Evolutionary conservation across 257 asterid genomes (phyloP), one percentile per base, ranked within the genome.

Genomic region (Oldenlandia corymbosa): DNA sequence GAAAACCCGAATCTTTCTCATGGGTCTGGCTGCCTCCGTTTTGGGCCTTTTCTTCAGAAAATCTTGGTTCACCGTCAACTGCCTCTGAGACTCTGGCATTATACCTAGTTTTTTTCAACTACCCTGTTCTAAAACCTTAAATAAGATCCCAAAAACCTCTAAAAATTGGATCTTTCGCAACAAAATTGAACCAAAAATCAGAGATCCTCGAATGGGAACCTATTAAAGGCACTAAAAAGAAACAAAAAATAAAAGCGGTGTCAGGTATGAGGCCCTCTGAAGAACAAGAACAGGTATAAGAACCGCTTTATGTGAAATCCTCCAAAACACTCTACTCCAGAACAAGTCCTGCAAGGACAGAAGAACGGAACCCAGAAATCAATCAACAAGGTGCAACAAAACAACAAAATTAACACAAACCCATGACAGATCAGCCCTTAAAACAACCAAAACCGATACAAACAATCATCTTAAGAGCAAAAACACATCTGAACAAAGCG

Each of bases 271-370:
- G 84, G 89, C 64, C 84, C 79, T 86, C 95, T 88, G 66, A 83
- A 70, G 84, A 89, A 85, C 80, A 88, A 68, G 77, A 81, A 88
- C 42, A 79, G 83, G 69, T 64, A 71, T 51, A 87, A 79, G 42
- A 78, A 72, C 71, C 88, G 81, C 61, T 85, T 83, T 87, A 88
- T 91, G 77, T 83, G 97, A 82, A 85, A 88, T 68, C 96, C 95
- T 69, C 95, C 98, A 82, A 92, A 88, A 71, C 87, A 86, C 84
- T 79, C 78, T 23, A 92, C 97, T 70, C 95, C 97, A 83, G 85
- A 85, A 85, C 95, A 85, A 82, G 95, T 86, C 89, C 98, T 92
- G 96, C 84, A 76, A 66, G 24, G 60, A 32, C 60, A 28, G 21
- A 61, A 16, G 64, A 69, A 27, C 5, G 39, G 26, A 61, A 58